A percentile compares a stretch with the other conserved stretches of the same genome.
Evolutionary conservation across 169 alveolate species (phyloP).

Genomic region (Plasmodium cynomolgi): DNA sequence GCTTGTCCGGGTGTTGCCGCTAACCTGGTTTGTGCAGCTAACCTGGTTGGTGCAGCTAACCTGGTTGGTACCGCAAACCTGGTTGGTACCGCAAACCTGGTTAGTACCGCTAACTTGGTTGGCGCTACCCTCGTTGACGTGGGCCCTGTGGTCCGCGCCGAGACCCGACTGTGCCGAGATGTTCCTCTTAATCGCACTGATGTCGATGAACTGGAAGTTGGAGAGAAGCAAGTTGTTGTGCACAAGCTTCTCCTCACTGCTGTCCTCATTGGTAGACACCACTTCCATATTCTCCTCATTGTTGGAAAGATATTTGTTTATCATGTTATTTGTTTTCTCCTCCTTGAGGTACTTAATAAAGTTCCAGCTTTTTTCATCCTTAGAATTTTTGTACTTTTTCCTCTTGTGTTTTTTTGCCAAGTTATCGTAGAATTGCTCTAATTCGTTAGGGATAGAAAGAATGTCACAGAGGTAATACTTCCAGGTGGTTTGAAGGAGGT

Average conservation of each 20-base stretch:
- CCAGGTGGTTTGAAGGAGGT: constrained; percentile 44
- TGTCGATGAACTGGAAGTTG: constrained; percentile 51
- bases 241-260: not conserved
- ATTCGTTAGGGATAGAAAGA: constrained; percentile 42
- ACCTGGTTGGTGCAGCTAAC: not conserved
- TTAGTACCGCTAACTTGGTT: not conserved
- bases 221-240: constrained; percentile 26
- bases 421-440: constrained; percentile 68
- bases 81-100: not conserved
- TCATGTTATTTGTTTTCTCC: constrained; percentile 28
- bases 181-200: not conserved
- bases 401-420: constrained; percentile 43
- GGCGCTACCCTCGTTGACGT: not conserved
- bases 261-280: constrained; percentile 8
- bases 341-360: constrained; percentile 53
- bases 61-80: not conserved
- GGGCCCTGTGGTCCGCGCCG: not conserved
- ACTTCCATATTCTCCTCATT: not conserved
- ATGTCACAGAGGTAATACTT: constrained; percentile 41
- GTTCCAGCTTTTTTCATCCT: constrained; percentile 50
- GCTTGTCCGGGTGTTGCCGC: not conserved
- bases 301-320: constrained; percentile 18
- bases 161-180: not conserved
- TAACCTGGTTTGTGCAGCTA: not conserved
- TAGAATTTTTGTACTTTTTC: constrained; percentile 54